A percentile compares a stretch with the other conserved stretches of the same genome.
These are phyloP conservation scores for Ganoderma multipileum DNA, from an alignment of 1,284 basidiomycete genomes.

Conservation along the genomic window DNA sequence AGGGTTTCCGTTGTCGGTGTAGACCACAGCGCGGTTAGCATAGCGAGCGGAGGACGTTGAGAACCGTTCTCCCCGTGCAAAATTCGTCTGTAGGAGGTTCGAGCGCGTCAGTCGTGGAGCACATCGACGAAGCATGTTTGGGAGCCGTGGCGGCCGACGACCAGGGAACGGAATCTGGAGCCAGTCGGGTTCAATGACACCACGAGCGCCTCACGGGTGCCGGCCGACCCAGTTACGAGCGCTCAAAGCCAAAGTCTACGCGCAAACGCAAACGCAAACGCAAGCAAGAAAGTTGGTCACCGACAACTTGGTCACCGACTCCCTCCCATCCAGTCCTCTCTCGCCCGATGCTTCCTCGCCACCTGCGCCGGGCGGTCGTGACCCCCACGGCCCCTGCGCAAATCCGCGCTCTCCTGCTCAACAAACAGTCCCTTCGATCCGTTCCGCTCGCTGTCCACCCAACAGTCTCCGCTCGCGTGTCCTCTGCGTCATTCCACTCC, in stretches of 20 bases:
- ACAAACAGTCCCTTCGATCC: constrained; percentile 28
- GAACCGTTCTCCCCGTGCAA: constrained; percentile 13
- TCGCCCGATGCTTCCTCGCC: constrained; percentile 39
- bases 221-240: not conserved
- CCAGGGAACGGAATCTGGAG: not conserved
- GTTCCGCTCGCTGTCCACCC: constrained; percentile 29
- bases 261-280: too few species aligned
- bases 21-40: constrained; percentile 69
- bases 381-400: constrained; percentile 36
- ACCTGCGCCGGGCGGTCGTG: constrained; percentile 37
- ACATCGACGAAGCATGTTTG: constrained; percentile 16
- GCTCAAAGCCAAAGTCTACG: constrained; percentile 6
- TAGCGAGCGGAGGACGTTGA: constrained; percentile 20
- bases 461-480: constrained; percentile 25
- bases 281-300: not conserved
- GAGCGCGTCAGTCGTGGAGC: constrained; percentile 4
- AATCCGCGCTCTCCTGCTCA: constrained; percentile 34
- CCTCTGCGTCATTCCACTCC: constrained; percentile 64
- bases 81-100: too few species aligned
- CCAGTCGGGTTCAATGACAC: too few species aligned
- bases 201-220: not conserved
- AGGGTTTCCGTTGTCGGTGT: constrained; percentile 66
- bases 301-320: not conserved
- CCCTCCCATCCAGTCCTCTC: not conserved
- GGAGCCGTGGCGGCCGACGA: constrained; percentile 7